These are phyloP conservation scores for Harringtonia aguacate DNA, from an alignment of 2,329 filamentous ascomycete species.

Conservation along the genomic window DNA sequence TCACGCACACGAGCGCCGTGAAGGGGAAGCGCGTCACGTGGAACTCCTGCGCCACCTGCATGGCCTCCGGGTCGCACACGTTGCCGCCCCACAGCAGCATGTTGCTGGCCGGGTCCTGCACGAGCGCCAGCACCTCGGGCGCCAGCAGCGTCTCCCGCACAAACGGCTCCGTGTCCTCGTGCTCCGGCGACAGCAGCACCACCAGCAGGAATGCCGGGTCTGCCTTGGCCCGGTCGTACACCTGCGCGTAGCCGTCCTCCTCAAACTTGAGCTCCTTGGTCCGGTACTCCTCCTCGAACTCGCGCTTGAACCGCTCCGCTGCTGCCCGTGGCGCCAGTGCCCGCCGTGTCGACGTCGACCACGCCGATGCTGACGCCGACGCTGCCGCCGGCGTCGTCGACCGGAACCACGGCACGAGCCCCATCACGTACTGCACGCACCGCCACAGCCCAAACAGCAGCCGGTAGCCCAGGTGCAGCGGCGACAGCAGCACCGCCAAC, in stretches of 20 bases:
- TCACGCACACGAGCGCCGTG: constrained; percentile 75
- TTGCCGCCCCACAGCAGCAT: constrained; percentile 89
- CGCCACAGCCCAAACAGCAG: constrained; percentile 59
- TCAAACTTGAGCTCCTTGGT: constrained; percentile 61
- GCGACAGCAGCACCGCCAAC: constrained; percentile 67
- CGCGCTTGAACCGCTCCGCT: constrained; percentile 76
- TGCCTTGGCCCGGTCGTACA: constrained; percentile 78
- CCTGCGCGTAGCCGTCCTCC: constrained; percentile 85
- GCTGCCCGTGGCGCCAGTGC: constrained; percentile 78
- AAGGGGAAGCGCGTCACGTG: constrained; percentile 91
- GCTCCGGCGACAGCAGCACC: constrained; percentile 79
- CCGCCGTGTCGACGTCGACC: constrained; percentile 51
- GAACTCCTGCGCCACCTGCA: constrained; percentile 80
- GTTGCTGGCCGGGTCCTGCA: constrained; percentile 66
- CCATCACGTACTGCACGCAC: constrained; percentile 66
- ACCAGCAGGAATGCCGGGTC: constrained; percentile 90
- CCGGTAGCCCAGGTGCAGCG: constrained; percentile 68
- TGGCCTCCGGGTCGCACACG: constrained; percentile 86
- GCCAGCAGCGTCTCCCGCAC: constrained; percentile 72
- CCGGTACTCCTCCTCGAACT: constrained; percentile 93
- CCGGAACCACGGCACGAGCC: constrained; percentile 55
- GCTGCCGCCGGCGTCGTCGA: constrained; percentile 37
- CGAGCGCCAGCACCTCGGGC: constrained; percentile 60
- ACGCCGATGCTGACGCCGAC: constrained; percentile 22
- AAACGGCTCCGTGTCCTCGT: constrained; percentile 82